Percentiles rank a stretch among this genome's conserved stretches.
Conservation (phyloP, 306 rosid genomes). For the Casuarina cunninghamiana region DNA sequence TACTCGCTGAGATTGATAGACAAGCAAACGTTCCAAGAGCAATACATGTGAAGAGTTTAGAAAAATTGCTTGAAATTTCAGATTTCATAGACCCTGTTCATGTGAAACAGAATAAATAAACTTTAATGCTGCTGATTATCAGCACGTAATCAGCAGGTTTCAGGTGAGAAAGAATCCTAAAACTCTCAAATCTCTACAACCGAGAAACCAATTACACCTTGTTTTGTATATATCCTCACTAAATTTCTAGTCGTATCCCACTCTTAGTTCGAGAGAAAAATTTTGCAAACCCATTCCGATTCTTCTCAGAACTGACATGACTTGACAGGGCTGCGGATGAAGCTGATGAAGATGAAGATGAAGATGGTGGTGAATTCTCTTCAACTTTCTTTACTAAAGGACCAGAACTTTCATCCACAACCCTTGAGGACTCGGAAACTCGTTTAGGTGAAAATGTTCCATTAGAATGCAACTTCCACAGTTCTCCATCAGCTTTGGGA, state of each 20-base stretch:
- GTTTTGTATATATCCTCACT: slow-evolving; percentile 25
- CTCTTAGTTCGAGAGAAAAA: slow-evolving; percentile 92
- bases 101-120: slow-evolving; percentile 1
- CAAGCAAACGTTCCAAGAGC: neutral
- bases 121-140: slow-evolving; percentile 9
- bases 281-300: slow-evolving; percentile 82
- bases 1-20: neutral
- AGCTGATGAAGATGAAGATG: slow-evolving; percentile 37
- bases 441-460: slow-evolving; percentile 71
- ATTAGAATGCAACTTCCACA: slow-evolving; percentile 62
- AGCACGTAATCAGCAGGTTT: slow-evolving; percentile 24
- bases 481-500: slow-evolving; percentile 44
- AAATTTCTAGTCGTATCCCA: slow-evolving; percentile 79
- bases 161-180: slow-evolving; percentile 19
- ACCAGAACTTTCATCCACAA: slow-evolving; percentile 41
- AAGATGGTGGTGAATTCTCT: slow-evolving; percentile 49
- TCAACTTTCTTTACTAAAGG: slow-evolving; percentile 42
- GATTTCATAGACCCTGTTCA: slow-evolving; percentile 4
- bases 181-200: slow-evolving; percentile 29
- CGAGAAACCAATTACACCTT: slow-evolving; percentile 25
- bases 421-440: slow-evolving; percentile 43
- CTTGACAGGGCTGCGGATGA: slow-evolving; percentile 41
- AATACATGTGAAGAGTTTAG: neutral
- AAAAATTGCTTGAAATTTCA: neutral
- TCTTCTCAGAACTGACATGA: slow-evolving; percentile 66